A percentile compares a stretch with the other conserved stretches of the same genome.
These are phyloP conservation scores for Populus euphratica DNA, from an alignment of 345 rosid species.

Conservation along the genomic window DNA sequence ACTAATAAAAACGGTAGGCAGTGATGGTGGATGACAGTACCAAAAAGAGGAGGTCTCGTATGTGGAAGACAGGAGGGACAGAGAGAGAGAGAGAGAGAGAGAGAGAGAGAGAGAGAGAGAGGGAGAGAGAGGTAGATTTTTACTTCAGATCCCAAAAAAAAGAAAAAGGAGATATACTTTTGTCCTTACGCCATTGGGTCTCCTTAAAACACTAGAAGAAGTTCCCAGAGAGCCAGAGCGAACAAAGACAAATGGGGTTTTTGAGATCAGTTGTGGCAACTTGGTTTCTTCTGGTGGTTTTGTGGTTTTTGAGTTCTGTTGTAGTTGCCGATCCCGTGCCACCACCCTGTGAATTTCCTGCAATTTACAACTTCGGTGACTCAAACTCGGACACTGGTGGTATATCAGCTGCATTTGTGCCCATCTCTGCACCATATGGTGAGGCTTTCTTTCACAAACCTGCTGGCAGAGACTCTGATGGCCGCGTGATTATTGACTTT, in stretches of 20 bases:
- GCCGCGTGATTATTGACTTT: constrained; percentile 80
- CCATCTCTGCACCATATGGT: constrained; percentile 53
- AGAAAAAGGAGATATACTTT: not conserved
- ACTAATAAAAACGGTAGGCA: not conserved
- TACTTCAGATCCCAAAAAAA: too few relatives aligned
- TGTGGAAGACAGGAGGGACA: too few relatives aligned
- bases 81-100: too few relatives aligned
- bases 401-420: constrained; percentile 73
- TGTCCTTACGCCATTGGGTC: constrained; percentile 2
- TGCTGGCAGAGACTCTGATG: constrained; percentile 65
- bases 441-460: constrained; percentile 59
- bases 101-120: too few relatives aligned
- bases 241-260: constrained; percentile 19
- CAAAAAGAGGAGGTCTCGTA: too few relatives aligned
- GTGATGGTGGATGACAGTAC: not conserved
- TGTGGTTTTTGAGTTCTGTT: constrained; percentile 28
- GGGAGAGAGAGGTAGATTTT: too few relatives aligned
- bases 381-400: constrained; percentile 88
- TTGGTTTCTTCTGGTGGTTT: constrained; percentile 24
- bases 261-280: constrained; percentile 18
- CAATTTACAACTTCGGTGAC: constrained; percentile 86
- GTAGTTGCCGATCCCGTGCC: constrained; percentile 19
- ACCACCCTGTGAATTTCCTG: constrained; percentile 51
- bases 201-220: not conserved
- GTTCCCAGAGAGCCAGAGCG: not conserved